A percentile compares a stretch with the other conserved stretches of the same genome.
These are phyloP conservation scores for Aspergillus neoniger DNA, from an alignment of 2,329 filamentous ascomycete species.

Conservation along the genomic window DNA sequence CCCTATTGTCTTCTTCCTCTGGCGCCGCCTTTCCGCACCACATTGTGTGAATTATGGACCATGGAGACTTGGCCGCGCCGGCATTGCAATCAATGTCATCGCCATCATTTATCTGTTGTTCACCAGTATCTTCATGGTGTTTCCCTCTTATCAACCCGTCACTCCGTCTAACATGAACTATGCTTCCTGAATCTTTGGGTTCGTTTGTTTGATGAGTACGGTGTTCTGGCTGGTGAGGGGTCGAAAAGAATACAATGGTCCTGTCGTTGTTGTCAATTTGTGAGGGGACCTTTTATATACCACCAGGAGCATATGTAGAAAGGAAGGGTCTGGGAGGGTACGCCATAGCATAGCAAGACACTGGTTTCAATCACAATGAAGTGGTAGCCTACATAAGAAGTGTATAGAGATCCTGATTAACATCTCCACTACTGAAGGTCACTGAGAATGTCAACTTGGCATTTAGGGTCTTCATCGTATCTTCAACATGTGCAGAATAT, in stretches of 20 bases:
- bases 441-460: too few species aligned
- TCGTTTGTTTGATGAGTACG: conserved; percentile 21
- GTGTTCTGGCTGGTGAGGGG: conserved; percentile 14
- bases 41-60: not conserved
- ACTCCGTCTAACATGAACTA: conserved; percentile 49
- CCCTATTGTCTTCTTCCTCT: conserved; percentile 26
- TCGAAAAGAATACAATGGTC: conserved; percentile 6
- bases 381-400: too few species aligned
- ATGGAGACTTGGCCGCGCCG: not conserved
- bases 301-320: too few species aligned
- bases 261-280: not conserved
- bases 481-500: too few species aligned
- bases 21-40: conserved; percentile 18
- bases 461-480: too few species aligned
- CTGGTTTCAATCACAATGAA: too few species aligned
- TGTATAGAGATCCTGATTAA: too few species aligned
- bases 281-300: too few species aligned
- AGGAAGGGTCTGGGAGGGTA: too few species aligned
- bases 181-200: conserved; percentile 25
- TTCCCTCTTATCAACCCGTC: conserved; percentile 40
- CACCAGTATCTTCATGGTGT: conserved; percentile 57
- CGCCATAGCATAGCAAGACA: too few species aligned
- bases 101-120: conserved; percentile 54
- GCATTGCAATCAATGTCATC: conserved; percentile 36
- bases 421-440: too few species aligned